Evolutionary conservation across 2,329 filamentous ascomycete genomes (phyloP), one percentile per base, ranked within the genome.

Genomic region (Aspergillus sp.): DNA sequence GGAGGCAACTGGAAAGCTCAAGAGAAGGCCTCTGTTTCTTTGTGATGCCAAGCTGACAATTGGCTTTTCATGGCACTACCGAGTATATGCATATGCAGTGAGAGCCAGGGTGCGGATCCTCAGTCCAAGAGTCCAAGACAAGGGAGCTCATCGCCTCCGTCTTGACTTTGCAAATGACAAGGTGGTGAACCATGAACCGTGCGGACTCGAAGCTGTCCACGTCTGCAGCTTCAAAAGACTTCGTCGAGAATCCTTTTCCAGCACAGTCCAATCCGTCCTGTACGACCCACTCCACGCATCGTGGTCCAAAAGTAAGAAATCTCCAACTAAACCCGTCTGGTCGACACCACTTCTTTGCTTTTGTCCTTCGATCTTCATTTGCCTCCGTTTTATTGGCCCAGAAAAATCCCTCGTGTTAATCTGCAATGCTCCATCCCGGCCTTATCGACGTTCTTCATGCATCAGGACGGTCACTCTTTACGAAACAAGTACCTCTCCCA

Each of bases 371-470:
- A 49, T 62, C 45, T 48, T 28, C 22, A 54, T 46, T 53, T 54
- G 41, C 46, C 13, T 25, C 23, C 9, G n/a, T 57, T 23, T 31
- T 23, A 68, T 68, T 68, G 65, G 66, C 48, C 41, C 50, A 23
- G 45, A 64, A 68, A 68, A 68, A 67, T 68, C 61, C 66, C 66
- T 68, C 66, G 66, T 67, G 61, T 61, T 63, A 65, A 61, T 57
- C 59, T 51, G 54, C 49, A 50, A 25, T 45, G 57, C 51, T 54
- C 49, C 49, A 58, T 58, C 30, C 54, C 48, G 52, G 50, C 60
- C 57, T 60, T 54, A 61, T 59, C 57, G 47, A 56, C 47, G 23
- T 62, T 59, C 51, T 57, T 51, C 23, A 41, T 41, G 15, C 34
- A 15, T 45, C 57, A n/a, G 38, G 54, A 58, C 38, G 55, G 19